phyloP scores from a whole-genome alignment of 2,329 filamentous ascomycete genomes.

The Diaporthe destruens region DNA sequence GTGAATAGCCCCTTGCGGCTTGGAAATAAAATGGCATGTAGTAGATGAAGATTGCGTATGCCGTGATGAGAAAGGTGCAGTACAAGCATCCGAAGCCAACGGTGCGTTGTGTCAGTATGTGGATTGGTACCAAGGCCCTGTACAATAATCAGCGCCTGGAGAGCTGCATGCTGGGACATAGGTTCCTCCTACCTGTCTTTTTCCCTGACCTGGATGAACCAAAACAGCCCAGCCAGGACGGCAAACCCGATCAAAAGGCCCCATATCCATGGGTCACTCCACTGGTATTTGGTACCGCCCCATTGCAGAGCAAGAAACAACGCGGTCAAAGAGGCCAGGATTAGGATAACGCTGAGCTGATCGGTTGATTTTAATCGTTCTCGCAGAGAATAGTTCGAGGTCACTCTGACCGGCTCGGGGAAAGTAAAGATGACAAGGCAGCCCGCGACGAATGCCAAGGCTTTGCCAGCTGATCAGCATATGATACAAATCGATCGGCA shows the following conservation, averaged over 20 bases:
- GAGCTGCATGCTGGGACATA: rapidly evolving
- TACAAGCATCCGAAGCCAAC: conserved; percentile 13
- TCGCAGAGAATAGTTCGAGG: neutral
- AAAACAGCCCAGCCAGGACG: neutral
- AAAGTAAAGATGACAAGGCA: neutral
- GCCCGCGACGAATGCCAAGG: neutral
- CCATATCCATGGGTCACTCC: neutral
- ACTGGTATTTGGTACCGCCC: neutral
- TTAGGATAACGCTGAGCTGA: neutral
- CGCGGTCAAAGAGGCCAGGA: neutral
- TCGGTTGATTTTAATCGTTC: conserved; percentile 6
- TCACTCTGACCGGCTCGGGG: conserved; percentile 3
- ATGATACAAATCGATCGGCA: too few species aligned
- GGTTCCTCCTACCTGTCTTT: neutral
- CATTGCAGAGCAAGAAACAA: conserved; percentile 9
- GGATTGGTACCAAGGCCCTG: conserved; percentile 12
- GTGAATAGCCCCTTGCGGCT: conserved; percentile 1
- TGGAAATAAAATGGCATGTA: conserved; percentile 22
- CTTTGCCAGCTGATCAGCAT: neutral
- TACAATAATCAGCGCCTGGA: neutral
- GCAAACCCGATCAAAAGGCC: neutral
- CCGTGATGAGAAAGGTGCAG: neutral
- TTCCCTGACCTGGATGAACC: conserved; percentile 12
- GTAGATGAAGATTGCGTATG: neutral
- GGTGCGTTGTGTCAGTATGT: conserved; percentile 7